A percentile compares a stretch with the other conserved stretches of the same genome.
Conservation (phyloP, 345 rosid genomes). For the Raphanus sativus region DNA sequence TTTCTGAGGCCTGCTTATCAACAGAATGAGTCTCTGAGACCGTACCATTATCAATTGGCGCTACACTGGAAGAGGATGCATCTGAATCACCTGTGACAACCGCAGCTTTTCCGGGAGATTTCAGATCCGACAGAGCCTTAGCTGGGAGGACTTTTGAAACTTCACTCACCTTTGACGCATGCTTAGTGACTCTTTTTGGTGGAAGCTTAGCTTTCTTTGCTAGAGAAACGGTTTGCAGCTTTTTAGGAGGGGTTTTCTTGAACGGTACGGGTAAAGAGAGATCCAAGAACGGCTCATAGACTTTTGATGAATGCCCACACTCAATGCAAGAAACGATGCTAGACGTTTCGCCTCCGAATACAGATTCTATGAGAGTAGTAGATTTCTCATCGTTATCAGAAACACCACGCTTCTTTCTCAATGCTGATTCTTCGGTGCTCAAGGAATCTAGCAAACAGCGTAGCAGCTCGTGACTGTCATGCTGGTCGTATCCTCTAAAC, state of each 20-base stretch:
- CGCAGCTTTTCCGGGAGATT: conserved; percentile 22
- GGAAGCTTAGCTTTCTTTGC: conserved; percentile 68
- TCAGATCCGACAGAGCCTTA: conserved; percentile 37
- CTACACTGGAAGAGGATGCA: conserved; percentile 16
- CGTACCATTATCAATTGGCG: conserved; percentile 21
- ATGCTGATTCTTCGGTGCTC: conserved; percentile 71
- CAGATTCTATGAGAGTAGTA: conserved; percentile 69
- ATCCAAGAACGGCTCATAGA: conserved; percentile 88
- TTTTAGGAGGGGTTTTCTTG: conserved; percentile 69
- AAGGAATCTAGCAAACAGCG: conserved; percentile 78
- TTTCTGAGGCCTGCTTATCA: conserved; percentile 15
- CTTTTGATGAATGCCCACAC: conserved; percentile 85
- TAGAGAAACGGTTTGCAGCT: conserved; percentile 52
- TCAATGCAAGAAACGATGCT: conserved; percentile 85
- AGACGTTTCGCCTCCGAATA: conserved; percentile 85
- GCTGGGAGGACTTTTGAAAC: conserved; percentile 40
- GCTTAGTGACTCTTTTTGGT: conserved; percentile 57
- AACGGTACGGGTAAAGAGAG: conserved; percentile 90
- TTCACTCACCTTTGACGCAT: conserved; percentile 50
- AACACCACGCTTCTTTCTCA: conserved; percentile 47
- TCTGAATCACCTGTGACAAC: conserved; percentile 18
- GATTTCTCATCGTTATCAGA: conserved; percentile 43
- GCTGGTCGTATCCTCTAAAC: conserved; percentile 91
- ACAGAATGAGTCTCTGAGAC: conserved; percentile 29
- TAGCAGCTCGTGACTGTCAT: conserved; percentile 95